A percentile compares a stretch with the other conserved stretches of the same genome.
Evolutionary conservation across 306 rosid genomes (phyloP).

Genomic region (Astragalus membranaceus): DNA sequence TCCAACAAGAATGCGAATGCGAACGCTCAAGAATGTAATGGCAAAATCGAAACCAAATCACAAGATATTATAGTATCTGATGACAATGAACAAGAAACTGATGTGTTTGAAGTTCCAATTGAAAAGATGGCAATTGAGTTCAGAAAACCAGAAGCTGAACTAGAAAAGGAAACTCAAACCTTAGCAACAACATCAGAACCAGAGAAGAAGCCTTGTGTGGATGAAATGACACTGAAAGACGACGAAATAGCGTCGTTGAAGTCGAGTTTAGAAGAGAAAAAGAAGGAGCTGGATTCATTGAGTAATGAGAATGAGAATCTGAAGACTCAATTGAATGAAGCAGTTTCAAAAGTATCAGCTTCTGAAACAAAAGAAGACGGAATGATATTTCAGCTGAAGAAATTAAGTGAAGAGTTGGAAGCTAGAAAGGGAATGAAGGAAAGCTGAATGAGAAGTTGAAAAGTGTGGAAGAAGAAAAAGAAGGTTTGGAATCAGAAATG

Average conservation of each 20-base stretch:
- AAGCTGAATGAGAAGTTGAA: conserved; percentile 46
- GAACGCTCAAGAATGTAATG: conserved; percentile 26
- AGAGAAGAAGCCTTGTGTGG: conserved; percentile 35
- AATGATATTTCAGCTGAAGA: conserved; percentile 28
- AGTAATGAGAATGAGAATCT: conserved; percentile 38
- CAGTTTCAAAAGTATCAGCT: conserved; percentile 35
- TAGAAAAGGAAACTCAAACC: conserved; percentile 34
- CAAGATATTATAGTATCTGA: conserved; percentile 27
- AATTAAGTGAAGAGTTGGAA: conserved; percentile 49
- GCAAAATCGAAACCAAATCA: conserved; percentile 15
- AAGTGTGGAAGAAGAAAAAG: conserved; percentile 48
- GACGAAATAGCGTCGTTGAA: conserved; percentile 44
- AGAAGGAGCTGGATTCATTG: conserved; percentile 33
- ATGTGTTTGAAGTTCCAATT: conserved; percentile 71
- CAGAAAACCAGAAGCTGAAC: conserved; percentile 20
- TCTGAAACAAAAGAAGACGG: conserved; percentile 48
- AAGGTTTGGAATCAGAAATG: conserved; percentile 62
- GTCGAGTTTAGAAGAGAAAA: conserved; percentile 49
- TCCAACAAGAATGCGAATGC: not conserved
- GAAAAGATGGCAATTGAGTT: conserved; percentile 39
- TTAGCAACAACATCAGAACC: conserved; percentile 24
- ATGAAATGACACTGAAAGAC: conserved; percentile 33
- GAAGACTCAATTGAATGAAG: conserved; percentile 48
- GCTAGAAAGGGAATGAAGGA: conserved; percentile 34
- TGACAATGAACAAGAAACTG: conserved; percentile 57